A percentile compares a stretch with the other conserved stretches of the same genome.
Evolutionary conservation across 768 basidiomycete species (phyloP).

Genomic region (Cystobasidium tubakii): DNA sequence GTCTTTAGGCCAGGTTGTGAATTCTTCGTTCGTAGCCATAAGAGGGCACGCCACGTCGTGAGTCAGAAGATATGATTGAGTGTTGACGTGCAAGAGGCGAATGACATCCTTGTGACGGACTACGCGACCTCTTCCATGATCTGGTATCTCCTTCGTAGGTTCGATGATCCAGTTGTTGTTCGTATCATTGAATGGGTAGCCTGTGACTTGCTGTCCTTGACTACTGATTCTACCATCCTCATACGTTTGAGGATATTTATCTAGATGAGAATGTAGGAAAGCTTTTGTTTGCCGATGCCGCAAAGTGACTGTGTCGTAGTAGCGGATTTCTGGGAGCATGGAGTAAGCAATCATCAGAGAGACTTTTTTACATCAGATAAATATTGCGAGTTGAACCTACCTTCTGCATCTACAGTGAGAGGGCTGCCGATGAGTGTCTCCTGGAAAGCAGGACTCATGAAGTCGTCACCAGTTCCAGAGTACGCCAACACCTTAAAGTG

Average conservation of each 20-base stretch:
- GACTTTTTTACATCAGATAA: not conserved
- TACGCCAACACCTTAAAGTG: slow-evolving; percentile 82
- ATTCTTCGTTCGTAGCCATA: slow-evolving; percentile 97
- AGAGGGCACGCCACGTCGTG: slow-evolving; percentile 96
- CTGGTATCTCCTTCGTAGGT: slow-evolving; percentile 89
- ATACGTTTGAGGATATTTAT: slow-evolving; percentile 85
- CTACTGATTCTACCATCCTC: slow-evolving; percentile 68
- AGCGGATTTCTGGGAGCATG: slow-evolving; percentile 70
- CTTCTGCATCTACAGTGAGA: slow-evolving; percentile 81
- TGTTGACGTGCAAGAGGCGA: slow-evolving; percentile 80
- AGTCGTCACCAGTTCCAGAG: slow-evolving; percentile 86
- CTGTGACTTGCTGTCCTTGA: slow-evolving; percentile 51
- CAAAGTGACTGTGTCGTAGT: slow-evolving; percentile 79
- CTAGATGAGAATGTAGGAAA: slow-evolving; percentile 85
- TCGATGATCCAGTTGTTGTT: slow-evolving; percentile 96
- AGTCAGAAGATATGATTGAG: slow-evolving; percentile 74
- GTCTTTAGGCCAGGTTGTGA: slow-evolving; percentile 67
- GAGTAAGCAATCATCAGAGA: not conserved
- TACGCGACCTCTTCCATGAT: slow-evolving; percentile 83
- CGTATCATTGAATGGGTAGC: slow-evolving; percentile 83
- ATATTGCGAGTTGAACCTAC: slow-evolving; percentile 52
- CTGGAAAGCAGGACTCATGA: slow-evolving; percentile 98
- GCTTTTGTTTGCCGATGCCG: slow-evolving; percentile 89
- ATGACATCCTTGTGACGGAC: slow-evolving; percentile 84
- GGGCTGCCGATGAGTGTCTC: slow-evolving; percentile 90